These are phyloP conservation scores for Lyophyllum atratum DNA, from an alignment of 768 basidiomycete species.

Conservation along the genomic window DNA sequence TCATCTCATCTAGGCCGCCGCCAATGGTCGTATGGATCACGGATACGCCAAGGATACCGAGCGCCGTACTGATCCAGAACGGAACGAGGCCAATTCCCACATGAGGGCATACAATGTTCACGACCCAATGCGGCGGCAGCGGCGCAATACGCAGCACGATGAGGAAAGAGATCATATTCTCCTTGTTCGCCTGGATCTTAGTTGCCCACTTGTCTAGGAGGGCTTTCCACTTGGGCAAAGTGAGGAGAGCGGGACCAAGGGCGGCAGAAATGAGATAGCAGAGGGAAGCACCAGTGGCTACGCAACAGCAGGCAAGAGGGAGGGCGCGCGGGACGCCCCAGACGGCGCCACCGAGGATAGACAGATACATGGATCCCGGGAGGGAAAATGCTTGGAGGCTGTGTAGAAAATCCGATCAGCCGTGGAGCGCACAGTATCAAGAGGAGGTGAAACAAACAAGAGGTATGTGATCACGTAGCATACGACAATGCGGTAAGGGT, in stretches of 20 bases:
- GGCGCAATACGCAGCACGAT: slow-evolving; percentile 95
- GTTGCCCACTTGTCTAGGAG: slow-evolving; percentile 80
- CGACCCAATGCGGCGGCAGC: slow-evolving; percentile 95
- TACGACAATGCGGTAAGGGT: slow-evolving; percentile 81
- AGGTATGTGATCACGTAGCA: slow-evolving; percentile 91
- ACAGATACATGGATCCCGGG: slow-evolving; percentile 97
- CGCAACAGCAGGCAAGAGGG: slow-evolving; percentile 89
- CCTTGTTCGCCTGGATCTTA: slow-evolving; percentile 76
- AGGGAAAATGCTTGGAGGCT: slow-evolving; percentile 96
- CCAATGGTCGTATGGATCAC: slow-evolving; percentile 97
- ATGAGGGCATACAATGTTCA: slow-evolving; percentile 91
- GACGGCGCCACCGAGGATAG: slow-evolving; percentile 93
- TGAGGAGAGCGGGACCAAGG: slow-evolving; percentile 88
- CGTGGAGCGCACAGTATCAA: neutral
- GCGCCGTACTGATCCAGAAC: slow-evolving; percentile 89
- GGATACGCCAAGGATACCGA: slow-evolving; percentile 88
- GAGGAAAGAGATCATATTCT: slow-evolving; percentile 88
- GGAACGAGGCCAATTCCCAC: slow-evolving; percentile 82
- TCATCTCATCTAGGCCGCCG: slow-evolving; percentile 93
- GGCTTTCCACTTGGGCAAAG: slow-evolving; percentile 82
- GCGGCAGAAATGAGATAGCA: slow-evolving; percentile 93
- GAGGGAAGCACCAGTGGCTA: slow-evolving; percentile 86
- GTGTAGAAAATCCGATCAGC: slow-evolving; percentile 7
- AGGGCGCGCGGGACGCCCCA: slow-evolving; percentile 89
- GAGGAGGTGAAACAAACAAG: slow-evolving; percentile 66